phyloP scores from a whole-genome alignment of 2,329 filamentous ascomycete species.

The Cryphonectria japonica region DNA sequence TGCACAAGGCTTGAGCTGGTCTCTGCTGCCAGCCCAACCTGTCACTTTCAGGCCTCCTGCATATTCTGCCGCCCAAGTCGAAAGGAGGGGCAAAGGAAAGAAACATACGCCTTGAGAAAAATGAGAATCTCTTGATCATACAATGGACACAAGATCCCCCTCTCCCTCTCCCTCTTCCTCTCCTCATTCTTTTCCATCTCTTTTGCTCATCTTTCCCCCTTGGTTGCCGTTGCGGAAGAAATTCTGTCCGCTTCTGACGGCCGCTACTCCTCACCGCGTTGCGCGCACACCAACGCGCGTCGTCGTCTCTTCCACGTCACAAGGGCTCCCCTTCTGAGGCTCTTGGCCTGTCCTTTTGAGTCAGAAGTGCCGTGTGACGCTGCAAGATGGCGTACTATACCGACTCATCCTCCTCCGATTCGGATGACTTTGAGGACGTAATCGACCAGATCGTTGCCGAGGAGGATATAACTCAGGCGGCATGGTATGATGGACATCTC shows the following conservation, averaged over 20 bases:
- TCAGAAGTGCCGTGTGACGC: conserved; percentile 6
- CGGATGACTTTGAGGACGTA: conserved; percentile 59
- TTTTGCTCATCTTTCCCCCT: not conserved
- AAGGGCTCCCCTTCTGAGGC: not conserved
- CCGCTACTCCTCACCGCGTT: not conserved
- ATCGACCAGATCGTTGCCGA: conserved; percentile 85
- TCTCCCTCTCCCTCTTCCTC: not conserved
- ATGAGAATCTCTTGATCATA: not conserved
- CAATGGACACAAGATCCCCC: not conserved
- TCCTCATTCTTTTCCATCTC: not conserved
- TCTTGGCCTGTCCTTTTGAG: not conserved
- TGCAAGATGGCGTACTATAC: conserved; percentile 25
- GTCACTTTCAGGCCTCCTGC: conserved; percentile 20
- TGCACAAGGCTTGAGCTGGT: not conserved
- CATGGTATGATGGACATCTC: conserved; percentile 13
- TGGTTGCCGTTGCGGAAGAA: not conserved
- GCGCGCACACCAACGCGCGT: not conserved
- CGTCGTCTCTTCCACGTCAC: not conserved
- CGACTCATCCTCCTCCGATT: conserved; percentile 15
- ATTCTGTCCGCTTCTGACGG: not conserved
- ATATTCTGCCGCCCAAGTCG: not conserved
- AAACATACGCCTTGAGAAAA: not conserved
- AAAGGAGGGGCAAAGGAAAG: not conserved
- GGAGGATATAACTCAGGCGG: conserved; percentile 22
- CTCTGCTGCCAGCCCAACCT: not conserved